phyloP scores from a whole-genome alignment of 495 filamentous ascomycete genomes.

The Aspergillus sparsus region DNA sequence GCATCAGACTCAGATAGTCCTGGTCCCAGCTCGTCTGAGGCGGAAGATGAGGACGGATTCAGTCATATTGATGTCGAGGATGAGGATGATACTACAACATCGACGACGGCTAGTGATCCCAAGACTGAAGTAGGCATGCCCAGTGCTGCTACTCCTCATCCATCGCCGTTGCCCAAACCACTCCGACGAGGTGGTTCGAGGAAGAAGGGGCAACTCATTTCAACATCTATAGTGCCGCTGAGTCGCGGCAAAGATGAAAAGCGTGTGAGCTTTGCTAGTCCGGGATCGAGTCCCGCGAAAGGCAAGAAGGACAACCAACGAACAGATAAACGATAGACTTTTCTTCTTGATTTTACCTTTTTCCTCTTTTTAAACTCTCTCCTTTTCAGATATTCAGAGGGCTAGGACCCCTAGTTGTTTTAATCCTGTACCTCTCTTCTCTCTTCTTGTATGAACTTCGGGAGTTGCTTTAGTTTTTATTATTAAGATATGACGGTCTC shows the following conservation, averaged over 20 bases:
- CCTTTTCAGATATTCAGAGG: conserved; percentile 12
- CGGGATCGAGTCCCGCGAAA: conserved; percentile 34
- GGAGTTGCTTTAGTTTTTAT: conserved; percentile 8
- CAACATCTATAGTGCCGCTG: conserved; percentile 47
- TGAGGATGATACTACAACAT: conserved; percentile 42
- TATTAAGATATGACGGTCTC: conserved; percentile 2
- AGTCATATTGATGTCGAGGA: conserved; percentile 57
- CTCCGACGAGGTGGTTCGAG: conserved; percentile 44
- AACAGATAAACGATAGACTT: conserved; percentile 23
- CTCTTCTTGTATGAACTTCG: conserved; percentile 26
- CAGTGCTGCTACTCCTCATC: conserved; percentile 34
- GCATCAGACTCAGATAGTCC: conserved; percentile 53
- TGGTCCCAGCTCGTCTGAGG: conserved; percentile 44
- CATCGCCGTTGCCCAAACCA: conserved; percentile 44
- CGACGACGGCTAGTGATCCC: conserved; percentile 35
- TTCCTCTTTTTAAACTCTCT: conserved; percentile 12
- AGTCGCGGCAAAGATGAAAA: conserved; percentile 43
- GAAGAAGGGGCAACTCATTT: conserved; percentile 48
- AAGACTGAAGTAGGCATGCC: conserved; percentile 42
- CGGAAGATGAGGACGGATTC: conserved; percentile 48
- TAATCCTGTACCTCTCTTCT: conserved; percentile 12
- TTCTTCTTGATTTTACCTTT: too few species aligned
- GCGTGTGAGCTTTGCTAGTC: conserved; percentile 51
- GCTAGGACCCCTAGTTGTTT: conserved; percentile 12
- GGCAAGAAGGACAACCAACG: conserved; percentile 31